Conservation (phyloP, 305 asterid species). For the Fraxinus baroniana region DNA sequence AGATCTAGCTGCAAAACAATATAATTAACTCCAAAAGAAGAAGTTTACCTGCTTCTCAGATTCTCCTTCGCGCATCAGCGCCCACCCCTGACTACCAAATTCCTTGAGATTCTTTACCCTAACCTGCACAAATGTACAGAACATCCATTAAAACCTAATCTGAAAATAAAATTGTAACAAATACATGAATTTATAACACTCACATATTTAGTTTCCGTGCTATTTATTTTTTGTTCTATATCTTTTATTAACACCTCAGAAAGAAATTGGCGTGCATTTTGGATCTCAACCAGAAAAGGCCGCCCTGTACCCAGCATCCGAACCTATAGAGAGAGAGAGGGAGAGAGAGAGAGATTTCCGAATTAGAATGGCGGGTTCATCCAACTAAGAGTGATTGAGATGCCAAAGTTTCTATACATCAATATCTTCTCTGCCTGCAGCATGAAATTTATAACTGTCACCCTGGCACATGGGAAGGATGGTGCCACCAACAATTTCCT, state of each 20-base stretch:
- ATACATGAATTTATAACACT: slow-evolving; percentile 26
- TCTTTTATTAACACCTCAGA: slow-evolving; percentile 63
- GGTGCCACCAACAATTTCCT: slow-evolving; percentile 84
- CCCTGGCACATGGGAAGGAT: slow-evolving; percentile 83
- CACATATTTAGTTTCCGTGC: slow-evolving; percentile 60
- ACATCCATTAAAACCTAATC: slow-evolving; percentile 23
- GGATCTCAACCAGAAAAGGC: slow-evolving; percentile 88
- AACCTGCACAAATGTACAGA: slow-evolving; percentile 45
- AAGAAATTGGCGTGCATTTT: slow-evolving; percentile 71
- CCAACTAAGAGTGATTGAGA: slow-evolving; percentile 12
- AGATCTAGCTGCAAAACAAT: not conserved
- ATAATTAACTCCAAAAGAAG: slow-evolving; percentile 8
- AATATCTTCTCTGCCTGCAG: slow-evolving; percentile 98
- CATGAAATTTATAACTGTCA: slow-evolving; percentile 85
- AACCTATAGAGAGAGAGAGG: slow-evolving; percentile 45
- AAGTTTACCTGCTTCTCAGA: slow-evolving; percentile 81
- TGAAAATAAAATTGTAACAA: slow-evolving; percentile 20
- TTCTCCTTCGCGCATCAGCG: slow-evolving; percentile 96
- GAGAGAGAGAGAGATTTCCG: slow-evolving; percentile 14
- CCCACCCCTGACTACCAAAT: slow-evolving; percentile 82
- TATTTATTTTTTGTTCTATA: slow-evolving; percentile 58
- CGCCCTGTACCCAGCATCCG: slow-evolving; percentile 96
- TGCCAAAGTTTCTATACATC: slow-evolving; percentile 53
- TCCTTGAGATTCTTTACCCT: slow-evolving; percentile 69
- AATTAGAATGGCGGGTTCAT: slow-evolving; percentile 1